Conservation (phyloP, 2,329 filamentous ascomycete species). For the Aspergillus aculeatinus region DNA sequence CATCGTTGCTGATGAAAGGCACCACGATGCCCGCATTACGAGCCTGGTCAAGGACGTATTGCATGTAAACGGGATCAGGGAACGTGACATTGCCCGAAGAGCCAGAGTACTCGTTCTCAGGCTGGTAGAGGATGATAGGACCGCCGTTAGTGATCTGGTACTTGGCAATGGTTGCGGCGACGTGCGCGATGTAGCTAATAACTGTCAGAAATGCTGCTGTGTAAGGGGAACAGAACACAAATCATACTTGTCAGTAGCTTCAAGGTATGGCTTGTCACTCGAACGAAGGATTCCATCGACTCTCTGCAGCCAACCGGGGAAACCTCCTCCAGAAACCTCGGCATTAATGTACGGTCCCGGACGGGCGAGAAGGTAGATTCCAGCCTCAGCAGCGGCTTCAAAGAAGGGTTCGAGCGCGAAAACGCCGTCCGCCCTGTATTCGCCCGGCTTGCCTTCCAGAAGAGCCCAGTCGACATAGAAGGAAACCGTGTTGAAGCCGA, state of each 20-base stretch:
- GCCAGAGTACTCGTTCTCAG: constrained; percentile 75
- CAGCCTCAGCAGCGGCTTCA: constrained; percentile 68
- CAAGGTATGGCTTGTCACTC: constrained; percentile 59
- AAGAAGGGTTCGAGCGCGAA: constrained; percentile 75
- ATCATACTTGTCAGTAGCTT: constrained; percentile 63
- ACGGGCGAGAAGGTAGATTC: constrained; percentile 72
- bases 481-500: constrained; percentile 76
- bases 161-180: constrained; percentile 67
- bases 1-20: constrained; percentile 75
- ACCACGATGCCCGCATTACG: constrained; percentile 68
- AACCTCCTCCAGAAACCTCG: constrained; percentile 73
- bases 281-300: constrained; percentile 66
- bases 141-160: constrained; percentile 81
- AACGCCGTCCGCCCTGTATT: constrained; percentile 68
- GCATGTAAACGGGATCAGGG: constrained; percentile 67
- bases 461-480: constrained; percentile 81
- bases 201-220: constrained; percentile 11
- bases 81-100: constrained; percentile 54
- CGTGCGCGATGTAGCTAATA: constrained; percentile 58
- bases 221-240: not conserved
- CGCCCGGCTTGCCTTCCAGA: constrained; percentile 69
- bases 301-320: constrained; percentile 75
- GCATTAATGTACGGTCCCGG: constrained; percentile 78
- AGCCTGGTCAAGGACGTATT: constrained; percentile 68
- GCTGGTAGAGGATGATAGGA: constrained; percentile 74